Conservation (phyloP, 305 asterid species). For the Rubia tinctorum region DNA sequence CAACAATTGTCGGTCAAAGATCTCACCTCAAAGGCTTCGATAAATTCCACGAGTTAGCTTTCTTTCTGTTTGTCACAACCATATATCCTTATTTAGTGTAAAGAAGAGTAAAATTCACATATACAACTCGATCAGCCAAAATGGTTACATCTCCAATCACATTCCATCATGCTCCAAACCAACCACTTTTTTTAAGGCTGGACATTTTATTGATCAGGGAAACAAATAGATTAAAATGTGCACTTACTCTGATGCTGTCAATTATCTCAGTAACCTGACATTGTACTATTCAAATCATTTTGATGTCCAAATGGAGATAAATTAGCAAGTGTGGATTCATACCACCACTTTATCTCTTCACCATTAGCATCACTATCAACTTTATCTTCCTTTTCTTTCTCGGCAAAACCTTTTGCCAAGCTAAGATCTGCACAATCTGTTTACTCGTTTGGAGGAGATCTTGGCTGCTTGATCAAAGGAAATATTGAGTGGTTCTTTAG, state of each 20-base stretch:
- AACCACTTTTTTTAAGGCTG: no score
- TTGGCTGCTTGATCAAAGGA: background rate
- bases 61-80: conserved; percentile 41
- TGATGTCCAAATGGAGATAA: no score
- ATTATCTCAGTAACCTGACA: no score
- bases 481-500: no score
- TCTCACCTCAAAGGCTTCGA: conserved; percentile 47
- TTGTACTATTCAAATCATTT: no score
- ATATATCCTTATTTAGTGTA: background rate
- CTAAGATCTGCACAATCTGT: background rate
- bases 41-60: conserved; percentile 52
- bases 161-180: no score
- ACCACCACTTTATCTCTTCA: no score
- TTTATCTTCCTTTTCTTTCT: background rate
- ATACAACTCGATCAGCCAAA: background rate
- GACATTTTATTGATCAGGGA: no score
- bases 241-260: no score
- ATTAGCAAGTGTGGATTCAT: no score
- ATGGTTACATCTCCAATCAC: no score
- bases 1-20: conserved; percentile 44
- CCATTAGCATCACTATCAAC: conserved; percentile 3
- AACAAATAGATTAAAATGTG: no score
- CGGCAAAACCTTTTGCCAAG: conserved; percentile 1
- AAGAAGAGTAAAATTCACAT: background rate
- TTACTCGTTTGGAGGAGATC: conserved; percentile 4